Evolutionary conservation across 495 filamentous ascomycete species (phyloP).

Genomic region (Penicillium longicatenatum): DNA sequence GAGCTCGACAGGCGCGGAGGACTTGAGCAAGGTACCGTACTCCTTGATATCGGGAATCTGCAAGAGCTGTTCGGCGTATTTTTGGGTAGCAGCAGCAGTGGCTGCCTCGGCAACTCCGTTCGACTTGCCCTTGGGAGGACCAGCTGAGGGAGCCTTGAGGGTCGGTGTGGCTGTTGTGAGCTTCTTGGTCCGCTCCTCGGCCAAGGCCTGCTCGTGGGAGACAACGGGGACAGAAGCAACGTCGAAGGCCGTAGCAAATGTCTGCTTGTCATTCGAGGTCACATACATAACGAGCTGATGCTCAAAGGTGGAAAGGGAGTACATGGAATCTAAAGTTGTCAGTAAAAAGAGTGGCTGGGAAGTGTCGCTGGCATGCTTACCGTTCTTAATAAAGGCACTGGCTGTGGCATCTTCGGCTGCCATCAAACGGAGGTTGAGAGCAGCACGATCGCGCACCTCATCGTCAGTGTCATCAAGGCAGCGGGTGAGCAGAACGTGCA

Average conservation of each 20-base stretch:
- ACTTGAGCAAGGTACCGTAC: slow-evolving; percentile 89
- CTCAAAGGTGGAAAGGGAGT: slow-evolving; percentile 92
- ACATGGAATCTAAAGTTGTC: slow-evolving; percentile 59
- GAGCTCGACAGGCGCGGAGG: slow-evolving; percentile 80
- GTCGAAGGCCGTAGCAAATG: slow-evolving; percentile 86
- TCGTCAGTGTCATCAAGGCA: slow-evolving; percentile 98
- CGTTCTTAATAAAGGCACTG: slow-evolving; percentile 85
- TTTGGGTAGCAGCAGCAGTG: slow-evolving; percentile 76
- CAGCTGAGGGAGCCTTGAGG: slow-evolving; percentile 87
- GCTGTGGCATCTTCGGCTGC: slow-evolving; percentile 81
- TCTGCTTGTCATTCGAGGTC: slow-evolving; percentile 81
- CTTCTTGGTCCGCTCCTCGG: slow-evolving; percentile 97
- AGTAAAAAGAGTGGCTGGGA: slow-evolving; percentile 16
- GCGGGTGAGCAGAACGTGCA: slow-evolving; percentile 86
- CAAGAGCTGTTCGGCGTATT: slow-evolving; percentile 84
- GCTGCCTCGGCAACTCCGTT: slow-evolving; percentile 73
- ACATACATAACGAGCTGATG: slow-evolving; percentile 98
- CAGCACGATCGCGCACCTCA: slow-evolving; percentile 94
- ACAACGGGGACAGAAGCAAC: slow-evolving; percentile 90
- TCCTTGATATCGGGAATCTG: slow-evolving; percentile 85
- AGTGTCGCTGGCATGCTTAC: slow-evolving; percentile 46
- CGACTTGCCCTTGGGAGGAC: slow-evolving; percentile 71
- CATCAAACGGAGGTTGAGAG: slow-evolving; percentile 89
- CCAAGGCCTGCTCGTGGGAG: slow-evolving; percentile 91
- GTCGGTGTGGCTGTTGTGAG: slow-evolving; percentile 89